Conservation (phyloP, 768 basidiomycete genomes). For the Boletus huronensis region DNA sequence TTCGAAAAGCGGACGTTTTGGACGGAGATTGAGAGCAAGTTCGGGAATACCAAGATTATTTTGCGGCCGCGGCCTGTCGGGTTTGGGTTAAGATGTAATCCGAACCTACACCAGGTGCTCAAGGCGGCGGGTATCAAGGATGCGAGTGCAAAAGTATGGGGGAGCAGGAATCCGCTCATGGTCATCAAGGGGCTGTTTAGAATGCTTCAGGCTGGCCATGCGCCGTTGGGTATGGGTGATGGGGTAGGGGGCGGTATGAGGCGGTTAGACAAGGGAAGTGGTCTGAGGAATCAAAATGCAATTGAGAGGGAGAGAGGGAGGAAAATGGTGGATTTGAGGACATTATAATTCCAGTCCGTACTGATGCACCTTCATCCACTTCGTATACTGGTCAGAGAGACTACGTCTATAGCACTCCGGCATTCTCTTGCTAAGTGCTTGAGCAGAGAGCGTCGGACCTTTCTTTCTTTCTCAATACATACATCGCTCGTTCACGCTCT, state of each 20-base stretch:
- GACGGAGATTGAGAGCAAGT: constrained; percentile 84
- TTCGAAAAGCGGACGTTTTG: constrained; percentile 95
- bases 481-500: no score
- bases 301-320: constrained; percentile 83
- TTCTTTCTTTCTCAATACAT: no score
- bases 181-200: constrained; percentile 83
- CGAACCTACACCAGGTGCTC: constrained; percentile 82
- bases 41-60: constrained; percentile 77
- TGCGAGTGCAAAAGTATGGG: constrained; percentile 92
- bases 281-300: constrained; percentile 63
- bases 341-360: no score
- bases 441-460: no score
- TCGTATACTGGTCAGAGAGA: no score
- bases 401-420: no score
- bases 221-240: constrained; percentile 77
- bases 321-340: constrained; percentile 64
- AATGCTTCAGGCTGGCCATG: constrained; percentile 82
- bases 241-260: constrained; percentile 72
- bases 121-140: constrained; percentile 96
- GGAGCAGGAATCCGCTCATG: constrained; percentile 70
- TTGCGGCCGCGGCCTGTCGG: constrained; percentile 83
- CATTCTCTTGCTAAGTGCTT: no score
- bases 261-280: constrained; percentile 71
- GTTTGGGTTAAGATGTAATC: constrained; percentile 89
- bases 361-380: no score